Base-by-base conservation (phyloP, 768 basidiomycete genomes). In the Lactifluus piperatus region DNA sequence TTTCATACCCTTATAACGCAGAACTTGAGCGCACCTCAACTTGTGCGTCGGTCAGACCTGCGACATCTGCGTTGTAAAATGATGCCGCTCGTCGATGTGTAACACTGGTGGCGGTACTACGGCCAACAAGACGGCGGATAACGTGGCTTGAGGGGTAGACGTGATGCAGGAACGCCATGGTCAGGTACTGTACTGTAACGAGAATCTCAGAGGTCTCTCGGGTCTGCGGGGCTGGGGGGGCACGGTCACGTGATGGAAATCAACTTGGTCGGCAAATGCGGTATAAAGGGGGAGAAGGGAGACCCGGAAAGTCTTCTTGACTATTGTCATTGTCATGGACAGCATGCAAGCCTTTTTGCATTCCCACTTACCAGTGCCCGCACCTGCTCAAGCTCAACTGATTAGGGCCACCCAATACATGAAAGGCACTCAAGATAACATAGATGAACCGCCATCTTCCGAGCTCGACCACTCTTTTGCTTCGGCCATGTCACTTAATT, bases 391-490 rank as follows among this genome's bases (percentile, higher is more conserved):
- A 13, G 13, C 34, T 34, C 34, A 11, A 13, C 13, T 11, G 10
- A 11, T 13, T 0, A 34, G 34, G 34, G 34, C 34, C 56, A 77
- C 71, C 57, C 77, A 79, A 63, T 71, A 72, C 55, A 51, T 64
- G 69, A 73, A 66, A 68, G 71, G 65, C 73, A 68, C 46, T 65
- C 69, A 62, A 44, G 77, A 81, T 66, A 81, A 85, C 58, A 70
- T 81, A 54, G 83, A 88, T 61, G 82, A 85, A 44, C 84, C 82
- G 67, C 75, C 83, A 51, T 81, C 83, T 34, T 85, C 85, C n/a
- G 88, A 88, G 67, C 79, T 90, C 49, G 90, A 92, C 68, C 73
- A 83, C 39, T 91, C 89, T 29, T 92, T 92, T 67, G 87, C 87
- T 7, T 90, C 88, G 30, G 88, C 80, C 60, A 84, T 91, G 70